Conservation (phyloP, 495 filamentous ascomycete genomes). For the Aspergillus mulundensis region DNA sequence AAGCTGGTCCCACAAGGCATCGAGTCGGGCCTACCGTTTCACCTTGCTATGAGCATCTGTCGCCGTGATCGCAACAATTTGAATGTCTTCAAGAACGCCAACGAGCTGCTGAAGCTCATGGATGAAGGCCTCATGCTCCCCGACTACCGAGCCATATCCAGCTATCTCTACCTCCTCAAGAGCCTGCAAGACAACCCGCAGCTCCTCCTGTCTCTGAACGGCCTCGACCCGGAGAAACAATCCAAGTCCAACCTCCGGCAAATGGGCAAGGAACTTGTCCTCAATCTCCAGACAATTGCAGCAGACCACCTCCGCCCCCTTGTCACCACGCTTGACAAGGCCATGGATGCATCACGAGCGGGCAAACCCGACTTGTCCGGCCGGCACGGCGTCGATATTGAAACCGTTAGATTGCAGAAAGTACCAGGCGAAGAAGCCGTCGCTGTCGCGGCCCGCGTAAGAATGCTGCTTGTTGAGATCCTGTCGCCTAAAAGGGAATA, state of each 20-base stretch:
- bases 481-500: constrained; percentile 24
- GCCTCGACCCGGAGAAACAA: constrained; percentile 18
- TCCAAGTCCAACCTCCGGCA: constrained; percentile 11
- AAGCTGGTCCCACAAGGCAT: constrained; percentile 34
- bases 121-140: constrained; percentile 27
- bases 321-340: constrained; percentile 26
- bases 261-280: constrained; percentile 26
- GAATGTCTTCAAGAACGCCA: constrained; percentile 54
- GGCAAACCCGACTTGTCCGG: background rate
- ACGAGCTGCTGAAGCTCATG: constrained; percentile 57
- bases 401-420: background rate
- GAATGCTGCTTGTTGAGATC: constrained; percentile 28
- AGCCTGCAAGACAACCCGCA: constrained; percentile 26
- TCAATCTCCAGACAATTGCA: constrained; percentile 23
- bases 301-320: constrained; percentile 27
- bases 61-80: constrained; percentile 65
- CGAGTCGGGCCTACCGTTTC: constrained; percentile 53
- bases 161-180: constrained; percentile 28
- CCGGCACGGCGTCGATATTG: background rate
- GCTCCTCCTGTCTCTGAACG: constrained; percentile 28
- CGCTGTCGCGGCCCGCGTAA: constrained; percentile 23
- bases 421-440: background rate
- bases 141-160: constrained; percentile 29
- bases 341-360: constrained; percentile 10
- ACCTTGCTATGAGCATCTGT: constrained; percentile 66